Evolutionary conservation across 2,329 filamentous ascomycete genomes (phyloP).

Genomic region (Alternaria viburni): DNA sequence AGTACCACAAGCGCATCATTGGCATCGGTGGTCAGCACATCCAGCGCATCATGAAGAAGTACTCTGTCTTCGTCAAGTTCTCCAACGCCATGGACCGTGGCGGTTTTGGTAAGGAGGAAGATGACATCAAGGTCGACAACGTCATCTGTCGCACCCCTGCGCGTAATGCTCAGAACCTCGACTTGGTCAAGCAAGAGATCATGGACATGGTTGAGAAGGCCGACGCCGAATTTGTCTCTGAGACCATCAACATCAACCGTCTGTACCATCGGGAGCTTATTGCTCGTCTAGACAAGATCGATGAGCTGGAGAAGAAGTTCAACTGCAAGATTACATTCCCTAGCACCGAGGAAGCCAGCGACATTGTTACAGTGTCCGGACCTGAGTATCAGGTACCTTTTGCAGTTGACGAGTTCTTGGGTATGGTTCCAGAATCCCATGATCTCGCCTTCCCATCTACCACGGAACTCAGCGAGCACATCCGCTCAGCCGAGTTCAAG

Average conservation of each 20-base stretch:
- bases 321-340: constrained; percentile 99
- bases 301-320: constrained; percentile 97
- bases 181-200: constrained; percentile 98
- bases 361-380: constrained; percentile 92
- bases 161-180: constrained; percentile 93
- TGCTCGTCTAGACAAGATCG: constrained; percentile 84
- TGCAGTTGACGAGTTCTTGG: constrained; percentile 93
- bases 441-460: constrained; percentile 84
- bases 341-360: constrained; percentile 95
- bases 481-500: constrained; percentile 81
- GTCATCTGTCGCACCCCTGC: constrained; percentile 98
- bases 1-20: constrained; percentile 99
- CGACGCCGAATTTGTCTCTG: constrained; percentile 95
- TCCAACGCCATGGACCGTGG: constrained; percentile 98
- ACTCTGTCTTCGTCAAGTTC: constrained; percentile 99
- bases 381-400: constrained; percentile 98
- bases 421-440: constrained; percentile 97
- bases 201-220: constrained; percentile 99
- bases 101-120: constrained; percentile 91
- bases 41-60: constrained; percentile 99
- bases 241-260: constrained; percentile 91
- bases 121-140: constrained; percentile 98
- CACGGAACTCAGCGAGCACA: constrained; percentile 76
- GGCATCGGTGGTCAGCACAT: constrained; percentile 98
- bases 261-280: constrained; percentile 95